Percentiles rank a stretch among this genome's conserved stretches.
Conservation (phyloP, 768 basidiomycete species). For the Cystobasidium tubakii region DNA sequence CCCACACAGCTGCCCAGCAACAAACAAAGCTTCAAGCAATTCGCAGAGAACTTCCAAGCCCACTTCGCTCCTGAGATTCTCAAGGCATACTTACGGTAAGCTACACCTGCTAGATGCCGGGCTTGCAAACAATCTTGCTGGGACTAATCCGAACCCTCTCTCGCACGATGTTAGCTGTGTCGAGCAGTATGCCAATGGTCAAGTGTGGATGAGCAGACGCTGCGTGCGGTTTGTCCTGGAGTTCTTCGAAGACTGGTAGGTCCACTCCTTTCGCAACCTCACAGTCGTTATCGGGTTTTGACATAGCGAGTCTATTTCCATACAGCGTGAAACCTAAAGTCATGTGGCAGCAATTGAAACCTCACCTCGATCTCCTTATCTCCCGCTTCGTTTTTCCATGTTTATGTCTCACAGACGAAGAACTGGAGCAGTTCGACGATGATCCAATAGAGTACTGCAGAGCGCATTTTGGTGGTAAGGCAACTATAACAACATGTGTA, state of each 20-base stretch:
- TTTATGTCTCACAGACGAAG: slow-evolving; percentile 66
- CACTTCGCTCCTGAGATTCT: slow-evolving; percentile 89
- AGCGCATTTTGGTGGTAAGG: slow-evolving; percentile 61
- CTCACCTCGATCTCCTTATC: slow-evolving; percentile 72
- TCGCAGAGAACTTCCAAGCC: slow-evolving; percentile 81
- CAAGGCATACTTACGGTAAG: slow-evolving; percentile 64
- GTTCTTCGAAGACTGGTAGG: slow-evolving; percentile 82
- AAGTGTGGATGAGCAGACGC: slow-evolving; percentile 74
- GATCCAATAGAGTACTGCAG: slow-evolving; percentile 81
- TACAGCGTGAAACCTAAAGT: slow-evolving; percentile 80
- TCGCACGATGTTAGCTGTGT: slow-evolving; percentile 52
- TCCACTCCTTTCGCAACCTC: background rate
- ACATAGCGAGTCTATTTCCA: too few species aligned
- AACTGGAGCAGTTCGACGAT: slow-evolving; percentile 66
- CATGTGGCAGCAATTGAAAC: slow-evolving; percentile 82
- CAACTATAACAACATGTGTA: too few species aligned
- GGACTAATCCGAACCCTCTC: too few species aligned
- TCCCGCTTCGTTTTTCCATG: slow-evolving; percentile 78
- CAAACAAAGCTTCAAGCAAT: slow-evolving; percentile 64
- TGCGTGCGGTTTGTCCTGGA: slow-evolving; percentile 75
- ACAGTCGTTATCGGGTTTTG: background rate
- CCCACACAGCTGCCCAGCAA: slow-evolving; percentile 75
- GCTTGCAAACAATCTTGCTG: too few species aligned
- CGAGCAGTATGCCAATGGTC: slow-evolving; percentile 66
- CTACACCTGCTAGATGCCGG: background rate